These are phyloP conservation scores for Warburgia ugandensis DNA, from an alignment of 164 flowering plant species.

Conservation along the genomic window DNA sequence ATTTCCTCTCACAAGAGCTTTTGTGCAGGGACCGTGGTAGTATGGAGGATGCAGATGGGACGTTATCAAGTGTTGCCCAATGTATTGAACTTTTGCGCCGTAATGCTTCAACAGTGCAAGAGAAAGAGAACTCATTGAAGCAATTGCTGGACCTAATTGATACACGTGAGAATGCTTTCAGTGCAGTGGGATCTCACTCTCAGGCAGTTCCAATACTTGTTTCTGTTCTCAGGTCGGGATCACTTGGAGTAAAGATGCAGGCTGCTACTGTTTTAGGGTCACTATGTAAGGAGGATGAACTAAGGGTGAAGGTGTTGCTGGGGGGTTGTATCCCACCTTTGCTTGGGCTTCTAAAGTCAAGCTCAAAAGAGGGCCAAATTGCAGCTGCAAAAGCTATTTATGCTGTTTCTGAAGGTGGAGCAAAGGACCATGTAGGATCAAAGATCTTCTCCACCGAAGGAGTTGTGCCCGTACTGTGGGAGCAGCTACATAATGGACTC, in stretches of 20 bases:
- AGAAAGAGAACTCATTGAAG: conserved; percentile 70
- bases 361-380: conserved; percentile 73
- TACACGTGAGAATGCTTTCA: conserved; percentile 79
- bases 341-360: conserved; percentile 86
- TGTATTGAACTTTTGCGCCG: conserved; percentile 92
- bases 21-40: conserved; percentile 61
- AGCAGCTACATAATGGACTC: conserved; percentile 60
- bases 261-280: conserved; percentile 92
- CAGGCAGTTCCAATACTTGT: conserved; percentile 98
- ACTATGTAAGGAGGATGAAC: conserved; percentile 89
- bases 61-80: conserved; percentile 94
- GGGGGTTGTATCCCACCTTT: conserved; percentile 98
- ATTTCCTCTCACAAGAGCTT: not conserved
- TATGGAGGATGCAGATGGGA: conserved; percentile 99
- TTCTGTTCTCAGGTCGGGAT: conserved; percentile 87
- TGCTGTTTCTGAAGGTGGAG: conserved; percentile 94
- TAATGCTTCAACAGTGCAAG: conserved; percentile 69
- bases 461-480: conserved; percentile 94
- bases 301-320: conserved; percentile 87
- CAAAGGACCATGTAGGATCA: conserved; percentile 88
- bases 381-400: conserved; percentile 87
- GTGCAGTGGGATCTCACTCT: conserved; percentile 98
- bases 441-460: conserved; percentile 98
- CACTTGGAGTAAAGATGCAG: conserved; percentile 71
- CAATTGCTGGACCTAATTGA: conserved; percentile 79